These are phyloP conservation scores for Entomortierella beljakovae DNA, from an alignment of 192 early-diverging fungal species.

Conservation along the genomic window DNA sequence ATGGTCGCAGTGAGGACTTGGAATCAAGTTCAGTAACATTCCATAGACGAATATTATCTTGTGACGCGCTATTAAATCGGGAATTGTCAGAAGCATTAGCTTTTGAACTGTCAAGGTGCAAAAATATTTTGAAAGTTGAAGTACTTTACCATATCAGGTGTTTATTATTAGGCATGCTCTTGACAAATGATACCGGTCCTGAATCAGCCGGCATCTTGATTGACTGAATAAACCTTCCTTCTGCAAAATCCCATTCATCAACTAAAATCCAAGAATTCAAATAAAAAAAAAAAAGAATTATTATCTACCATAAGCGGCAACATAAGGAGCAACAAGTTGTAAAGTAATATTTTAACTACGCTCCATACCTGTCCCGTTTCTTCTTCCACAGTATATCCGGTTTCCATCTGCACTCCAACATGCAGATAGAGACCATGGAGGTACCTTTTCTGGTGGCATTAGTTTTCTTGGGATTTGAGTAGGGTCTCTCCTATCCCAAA, in stretches of 20 bases:
- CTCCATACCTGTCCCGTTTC: constrained; percentile 85
- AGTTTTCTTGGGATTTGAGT: constrained; percentile 62
- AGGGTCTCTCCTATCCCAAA: constrained; percentile 81
- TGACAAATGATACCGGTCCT: constrained; percentile 86
- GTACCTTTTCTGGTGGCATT: constrained; percentile 68
- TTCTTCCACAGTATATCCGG: constrained; percentile 84
- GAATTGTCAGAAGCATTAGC: too few species aligned
- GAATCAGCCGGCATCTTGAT: constrained; percentile 89
- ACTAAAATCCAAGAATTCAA: too few species aligned
- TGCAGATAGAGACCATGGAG: constrained; percentile 81
- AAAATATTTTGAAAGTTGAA: constrained; percentile 1
- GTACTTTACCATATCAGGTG: constrained; percentile 82
- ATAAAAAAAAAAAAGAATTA: too few species aligned
- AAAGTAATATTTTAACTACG: too few species aligned
- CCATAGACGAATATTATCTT: constrained; percentile 95
- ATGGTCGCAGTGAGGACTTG: constrained; percentile 61
- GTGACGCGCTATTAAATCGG: constrained; percentile 88
- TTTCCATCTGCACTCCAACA: constrained; percentile 90
- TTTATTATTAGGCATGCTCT: constrained; percentile 80
- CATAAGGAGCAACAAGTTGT: too few species aligned
- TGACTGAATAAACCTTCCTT: constrained; percentile 72
- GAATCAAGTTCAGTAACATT: constrained; percentile 68
- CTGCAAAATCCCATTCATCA: constrained; percentile 88
- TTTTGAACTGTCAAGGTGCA: too few species aligned
- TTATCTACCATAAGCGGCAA: too few species aligned